These are phyloP conservation scores for Coemansia sp. DNA, from an alignment of 192 early-diverging fungal genomes.

Conservation along the genomic window DNA sequence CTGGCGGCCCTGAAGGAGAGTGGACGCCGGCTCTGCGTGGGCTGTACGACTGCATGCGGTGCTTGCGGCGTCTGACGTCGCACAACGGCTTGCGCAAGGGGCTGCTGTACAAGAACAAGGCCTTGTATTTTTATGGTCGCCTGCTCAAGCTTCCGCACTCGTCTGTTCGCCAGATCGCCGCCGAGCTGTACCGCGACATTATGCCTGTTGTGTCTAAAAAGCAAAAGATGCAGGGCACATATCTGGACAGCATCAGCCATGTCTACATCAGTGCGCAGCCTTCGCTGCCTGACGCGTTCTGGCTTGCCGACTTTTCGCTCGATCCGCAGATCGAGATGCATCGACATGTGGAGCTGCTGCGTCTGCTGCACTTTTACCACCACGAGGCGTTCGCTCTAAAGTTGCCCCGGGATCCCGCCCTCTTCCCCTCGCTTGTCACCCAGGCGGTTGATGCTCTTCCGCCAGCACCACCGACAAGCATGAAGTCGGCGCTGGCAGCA, in stretches of 20 bases:
- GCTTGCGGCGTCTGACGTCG: slow-evolving; percentile 36
- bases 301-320: slow-evolving; percentile 35
- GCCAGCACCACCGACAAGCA: not conserved
- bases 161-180: slow-evolving; percentile 17
- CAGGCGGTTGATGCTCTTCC: slow-evolving; percentile 12
- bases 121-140: slow-evolving; percentile 30
- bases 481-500: not conserved
- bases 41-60: slow-evolving; percentile 19
- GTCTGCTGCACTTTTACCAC: slow-evolving; percentile 45
- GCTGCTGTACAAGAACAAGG: slow-evolving; percentile 47
- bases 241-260: slow-evolving; percentile 17
- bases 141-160: slow-evolving; percentile 2
- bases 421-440: slow-evolving; percentile 44
- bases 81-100: slow-evolving; percentile 47
- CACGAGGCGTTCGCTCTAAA: slow-evolving; percentile 12
- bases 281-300: slow-evolving; percentile 19
- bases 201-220: slow-evolving; percentile 37
- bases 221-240: slow-evolving; percentile 13
- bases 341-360: slow-evolving; percentile 41
- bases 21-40: slow-evolving; percentile 29
- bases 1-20: not conserved
- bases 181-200: slow-evolving; percentile 44
- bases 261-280: slow-evolving; percentile 33
- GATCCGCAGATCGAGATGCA: slow-evolving; percentile 51
- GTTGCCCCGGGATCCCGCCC: slow-evolving; percentile 28